Conservation (phyloP, 768 basidiomycete species). For the Kwoniella pini region DNA sequence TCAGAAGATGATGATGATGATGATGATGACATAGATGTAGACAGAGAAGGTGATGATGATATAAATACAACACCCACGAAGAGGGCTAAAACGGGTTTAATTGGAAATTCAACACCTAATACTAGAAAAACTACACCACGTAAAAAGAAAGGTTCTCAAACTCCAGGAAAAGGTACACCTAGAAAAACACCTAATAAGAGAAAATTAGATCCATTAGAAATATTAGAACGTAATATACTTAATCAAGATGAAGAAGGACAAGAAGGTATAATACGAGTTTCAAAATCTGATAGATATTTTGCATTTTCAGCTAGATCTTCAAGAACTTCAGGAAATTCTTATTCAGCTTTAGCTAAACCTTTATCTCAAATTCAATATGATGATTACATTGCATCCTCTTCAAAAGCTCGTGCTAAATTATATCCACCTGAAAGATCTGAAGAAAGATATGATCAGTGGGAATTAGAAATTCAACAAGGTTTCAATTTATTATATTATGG, state of each 20-base stretch:
- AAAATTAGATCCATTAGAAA: constrained; percentile 13
- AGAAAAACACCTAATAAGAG: constrained; percentile 20
- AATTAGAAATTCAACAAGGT: constrained; percentile 72
- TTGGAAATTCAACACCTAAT: constrained; percentile 20
- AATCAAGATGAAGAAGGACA: constrained; percentile 5
- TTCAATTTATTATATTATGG: constrained; percentile 90
- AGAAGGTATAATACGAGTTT: constrained; percentile 60
- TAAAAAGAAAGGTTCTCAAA: constrained; percentile 2
- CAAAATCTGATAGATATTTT: constrained; percentile 86
- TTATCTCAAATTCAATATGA: constrained; percentile 56
- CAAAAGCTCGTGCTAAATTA: constrained; percentile 6
- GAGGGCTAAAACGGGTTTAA: constrained; percentile 26
- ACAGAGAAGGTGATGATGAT: constrained; percentile 30
- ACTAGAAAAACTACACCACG: constrained; percentile 9
- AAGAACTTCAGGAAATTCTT: constrained; percentile 75
- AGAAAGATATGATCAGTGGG: constrained; percentile 59
- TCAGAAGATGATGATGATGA: constrained; percentile 24
- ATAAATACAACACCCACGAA: constrained; percentile 33
- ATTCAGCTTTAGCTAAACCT: constrained; percentile 72
- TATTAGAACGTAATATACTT: neutral
- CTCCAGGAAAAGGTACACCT: constrained; percentile 18
- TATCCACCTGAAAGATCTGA: constrained; percentile 5
- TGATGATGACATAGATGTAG: constrained; percentile 32
- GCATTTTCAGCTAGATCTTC: constrained; percentile 57
- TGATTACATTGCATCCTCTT: constrained; percentile 17